A percentile compares a stretch with the other conserved stretches of the same genome.
phyloP scores from a whole-genome alignment of 768 basidiomycete genomes.

The Panaeolus papilionaceus region DNA sequence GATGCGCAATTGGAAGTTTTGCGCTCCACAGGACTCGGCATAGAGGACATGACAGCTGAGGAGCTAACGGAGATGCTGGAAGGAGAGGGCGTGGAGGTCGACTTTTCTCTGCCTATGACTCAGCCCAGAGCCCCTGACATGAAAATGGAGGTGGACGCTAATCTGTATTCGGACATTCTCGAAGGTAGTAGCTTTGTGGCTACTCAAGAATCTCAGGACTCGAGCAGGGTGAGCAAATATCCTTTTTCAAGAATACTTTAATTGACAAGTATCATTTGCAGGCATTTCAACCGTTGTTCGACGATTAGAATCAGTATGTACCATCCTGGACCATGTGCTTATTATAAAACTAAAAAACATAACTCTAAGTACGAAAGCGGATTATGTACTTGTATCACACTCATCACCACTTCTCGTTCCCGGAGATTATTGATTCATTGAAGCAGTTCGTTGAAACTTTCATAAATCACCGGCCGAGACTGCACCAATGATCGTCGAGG shows the following conservation, averaged over 20 bases:
- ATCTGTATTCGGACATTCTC: constrained; percentile 42
- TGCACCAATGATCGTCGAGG: constrained; percentile 4
- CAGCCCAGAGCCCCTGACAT: constrained; percentile 16
- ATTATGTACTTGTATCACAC: too few relatives aligned
- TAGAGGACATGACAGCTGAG: constrained; percentile 67
- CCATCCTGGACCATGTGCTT: not conserved
- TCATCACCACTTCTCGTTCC: not conserved
- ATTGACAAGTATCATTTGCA: constrained; percentile 26
- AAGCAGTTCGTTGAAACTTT: not conserved
- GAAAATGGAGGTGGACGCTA: constrained; percentile 29
- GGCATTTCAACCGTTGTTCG: constrained; percentile 58
- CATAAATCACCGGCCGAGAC: not conserved
- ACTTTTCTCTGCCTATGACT: constrained; percentile 38
- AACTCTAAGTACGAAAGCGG: not conserved
- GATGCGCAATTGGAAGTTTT: constrained; percentile 58
- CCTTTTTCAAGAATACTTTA: not conserved
- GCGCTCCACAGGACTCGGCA: constrained; percentile 65
- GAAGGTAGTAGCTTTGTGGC: constrained; percentile 45
- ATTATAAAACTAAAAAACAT: not conserved
- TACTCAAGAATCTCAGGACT: constrained; percentile 44
- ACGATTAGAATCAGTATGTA: constrained; percentile 42
- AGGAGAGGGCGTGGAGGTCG: constrained; percentile 64
- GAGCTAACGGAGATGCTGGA: constrained; percentile 68
- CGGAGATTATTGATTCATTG: not conserved
- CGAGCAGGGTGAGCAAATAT: constrained; percentile 36